phyloP scores from a whole-genome alignment of 2,329 filamentous ascomycete species.

The Cladophialophora carrionii region DNA sequence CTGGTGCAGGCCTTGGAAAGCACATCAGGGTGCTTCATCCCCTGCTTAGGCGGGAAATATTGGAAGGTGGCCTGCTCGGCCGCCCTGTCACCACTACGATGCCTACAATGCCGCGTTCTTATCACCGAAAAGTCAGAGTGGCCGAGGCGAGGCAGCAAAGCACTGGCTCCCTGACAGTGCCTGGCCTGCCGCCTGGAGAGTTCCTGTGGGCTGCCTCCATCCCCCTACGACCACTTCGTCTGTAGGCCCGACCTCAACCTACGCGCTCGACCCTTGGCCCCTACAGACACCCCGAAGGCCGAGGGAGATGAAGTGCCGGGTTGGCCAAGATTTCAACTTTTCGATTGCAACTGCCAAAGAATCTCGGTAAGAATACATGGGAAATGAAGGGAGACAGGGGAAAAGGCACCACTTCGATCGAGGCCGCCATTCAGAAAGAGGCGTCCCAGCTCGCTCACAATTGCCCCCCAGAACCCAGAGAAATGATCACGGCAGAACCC shows the following conservation, averaged over 20 bases:
- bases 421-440: constrained; percentile 1
- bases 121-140: background rate
- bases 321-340: constrained; percentile 17
- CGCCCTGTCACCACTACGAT: background rate
- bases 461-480: background rate
- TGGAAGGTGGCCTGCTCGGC: too few relatives aligned
- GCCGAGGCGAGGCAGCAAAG: background rate
- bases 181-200: background rate
- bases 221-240: background rate
- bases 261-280: background rate
- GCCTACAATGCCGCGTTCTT: background rate
- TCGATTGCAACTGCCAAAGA: constrained; percentile 10
- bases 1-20: background rate
- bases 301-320: constrained; percentile 3
- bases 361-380: constrained; percentile 17
- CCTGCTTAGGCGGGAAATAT: background rate
- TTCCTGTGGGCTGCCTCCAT: background rate
- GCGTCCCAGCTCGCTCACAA: constrained; percentile 5
- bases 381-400: background rate
- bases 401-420: constrained; percentile 2
- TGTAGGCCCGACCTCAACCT: background rate
- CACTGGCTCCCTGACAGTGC: background rate
- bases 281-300: background rate
- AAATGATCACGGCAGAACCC: background rate
- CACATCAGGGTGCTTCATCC: background rate